Evolutionary conservation across 2,329 filamentous ascomycete genomes (phyloP), one percentile per base, ranked within the genome.

Genomic region (Leptographium lundbergii): DNA sequence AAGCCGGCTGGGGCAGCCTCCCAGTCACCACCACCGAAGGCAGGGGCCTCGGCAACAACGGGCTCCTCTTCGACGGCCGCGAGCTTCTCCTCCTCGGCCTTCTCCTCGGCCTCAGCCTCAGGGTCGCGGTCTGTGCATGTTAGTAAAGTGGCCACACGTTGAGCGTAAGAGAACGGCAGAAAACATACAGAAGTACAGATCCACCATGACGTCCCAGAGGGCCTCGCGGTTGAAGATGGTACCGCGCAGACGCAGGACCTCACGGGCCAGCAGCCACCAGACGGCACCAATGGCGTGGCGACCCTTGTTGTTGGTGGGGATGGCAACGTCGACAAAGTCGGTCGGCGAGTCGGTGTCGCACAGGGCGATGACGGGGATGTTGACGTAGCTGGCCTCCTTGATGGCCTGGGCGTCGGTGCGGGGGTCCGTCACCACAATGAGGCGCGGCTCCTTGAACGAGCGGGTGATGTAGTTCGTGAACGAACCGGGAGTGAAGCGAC

Each of bases 401-500:
- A 99, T 99, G 74, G 94, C 94, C 86, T 99, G 94, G 75, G 94
- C 90, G 73, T 99, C 94, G 82, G 95, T 99, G 80, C 95, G 92
- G 71, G 94, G 94, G 78, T 99, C 94, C 80, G 94, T 99, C 73
- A 99, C 94, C 76, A 99, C 86, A 79, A 99, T 97, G 74, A 99
- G 85, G 78, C 95, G 95, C 74, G 94, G 94, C 84, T 99, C 94
- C 87, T 96, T 96, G 91, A 99, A 99, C 67, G 94, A 97, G 74
- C 94, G 92, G 78, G 95, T 99, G 88, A 99, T 99, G 88, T 99
- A 99, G 87, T 99, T 99, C 85, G 94, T 99, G 88, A 99, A 99
- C 79, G 92, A 96, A 89, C 94, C 94, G 76, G 94, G 94, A 74
- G 94, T 99, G 88, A 99, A 99, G 77, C 94, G 94, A 81, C 94